A percentile compares a stretch with the other conserved stretches of the same genome.
phyloP scores from a whole-genome alignment of 768 basidiomycete genomes.

The Tulasnella sp. region DNA sequence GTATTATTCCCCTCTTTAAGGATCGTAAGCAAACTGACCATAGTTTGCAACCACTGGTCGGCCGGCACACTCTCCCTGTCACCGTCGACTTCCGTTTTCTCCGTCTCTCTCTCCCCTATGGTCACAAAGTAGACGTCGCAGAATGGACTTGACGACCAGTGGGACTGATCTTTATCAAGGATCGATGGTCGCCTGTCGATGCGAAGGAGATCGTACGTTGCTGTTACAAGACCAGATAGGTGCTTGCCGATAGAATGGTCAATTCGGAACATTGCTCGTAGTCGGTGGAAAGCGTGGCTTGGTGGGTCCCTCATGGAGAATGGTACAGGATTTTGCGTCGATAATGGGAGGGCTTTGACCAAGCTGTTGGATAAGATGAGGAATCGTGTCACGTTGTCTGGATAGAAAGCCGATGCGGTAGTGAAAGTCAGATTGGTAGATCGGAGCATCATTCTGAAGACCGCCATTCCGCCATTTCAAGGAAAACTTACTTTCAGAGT shows the following conservation, averaged over 20 bases:
- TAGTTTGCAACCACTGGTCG: no score
- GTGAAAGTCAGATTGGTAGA: background rate
- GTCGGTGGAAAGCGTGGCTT: background rate
- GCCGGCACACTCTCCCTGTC: no score
- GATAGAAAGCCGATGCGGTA: background rate
- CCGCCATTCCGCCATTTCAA: no score
- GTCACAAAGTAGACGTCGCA: constrained; percentile 11
- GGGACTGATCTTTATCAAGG: no score
- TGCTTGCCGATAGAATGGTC: background rate
- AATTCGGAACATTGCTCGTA: constrained; percentile 4
- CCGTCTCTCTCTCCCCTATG: background rate
- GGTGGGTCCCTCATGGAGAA: background rate
- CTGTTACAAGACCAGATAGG: background rate
- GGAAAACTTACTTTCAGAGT: background rate
- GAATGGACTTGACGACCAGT: constrained; percentile 1
- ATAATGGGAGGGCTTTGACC: background rate
- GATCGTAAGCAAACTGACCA: no score
- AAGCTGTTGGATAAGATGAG: background rate
- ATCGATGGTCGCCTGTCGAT: constrained; percentile 12
- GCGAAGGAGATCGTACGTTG: background rate
- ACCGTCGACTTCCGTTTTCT: no score
- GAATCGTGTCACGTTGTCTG: constrained; percentile 12
- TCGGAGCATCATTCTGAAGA: no score
- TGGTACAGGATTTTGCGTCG: no score
- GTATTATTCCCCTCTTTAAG: no score